These are phyloP conservation scores for Bryopsis sp. DNA, from an alignment of 139 green algal genomes.

Conservation along the genomic window DNA sequence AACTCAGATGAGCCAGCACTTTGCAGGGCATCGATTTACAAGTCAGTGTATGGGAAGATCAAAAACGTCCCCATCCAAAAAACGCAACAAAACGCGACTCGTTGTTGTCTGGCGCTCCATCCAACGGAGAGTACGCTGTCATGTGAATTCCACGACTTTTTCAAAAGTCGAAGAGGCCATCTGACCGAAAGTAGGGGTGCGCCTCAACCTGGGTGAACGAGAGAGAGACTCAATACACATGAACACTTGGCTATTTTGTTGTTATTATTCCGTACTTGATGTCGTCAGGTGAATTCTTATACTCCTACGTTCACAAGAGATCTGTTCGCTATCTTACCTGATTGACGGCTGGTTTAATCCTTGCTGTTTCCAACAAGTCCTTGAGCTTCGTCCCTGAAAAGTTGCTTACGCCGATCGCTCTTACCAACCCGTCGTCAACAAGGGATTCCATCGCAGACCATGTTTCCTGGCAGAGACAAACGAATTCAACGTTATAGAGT, in stretches of 20 bases:
- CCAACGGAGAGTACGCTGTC: constrained; percentile 83
- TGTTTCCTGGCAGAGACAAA: constrained; percentile 30
- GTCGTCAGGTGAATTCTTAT: too few species aligned
- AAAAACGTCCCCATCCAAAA: too few species aligned
- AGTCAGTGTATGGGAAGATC: too few species aligned
- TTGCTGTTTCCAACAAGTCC: constrained; percentile 36
- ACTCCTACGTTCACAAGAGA: neutral
- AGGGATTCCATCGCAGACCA: constrained; percentile 56
- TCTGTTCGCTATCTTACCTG: constrained; percentile 21
- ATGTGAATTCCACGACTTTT: constrained; percentile 62
- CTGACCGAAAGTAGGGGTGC: constrained; percentile 84
- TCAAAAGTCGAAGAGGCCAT: constrained; percentile 57
- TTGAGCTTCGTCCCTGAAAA: constrained; percentile 60
- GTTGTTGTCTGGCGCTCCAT: constrained; percentile 59
- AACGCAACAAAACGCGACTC: too few species aligned
- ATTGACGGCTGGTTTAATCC: constrained; percentile 48
- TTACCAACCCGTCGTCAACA: constrained; percentile 63
- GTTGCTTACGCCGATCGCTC: constrained; percentile 76
- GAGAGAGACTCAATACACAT: too few species aligned
- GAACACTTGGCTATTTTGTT: too few species aligned
- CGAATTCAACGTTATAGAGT: too few species aligned
- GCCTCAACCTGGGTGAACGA: constrained; percentile 74
- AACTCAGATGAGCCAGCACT: too few species aligned
- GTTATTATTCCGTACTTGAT: too few species aligned
- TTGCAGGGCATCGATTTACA: too few species aligned